Base-by-base conservation (phyloP, 441 rosid genomes). In the Isatis lusitanica region DNA sequence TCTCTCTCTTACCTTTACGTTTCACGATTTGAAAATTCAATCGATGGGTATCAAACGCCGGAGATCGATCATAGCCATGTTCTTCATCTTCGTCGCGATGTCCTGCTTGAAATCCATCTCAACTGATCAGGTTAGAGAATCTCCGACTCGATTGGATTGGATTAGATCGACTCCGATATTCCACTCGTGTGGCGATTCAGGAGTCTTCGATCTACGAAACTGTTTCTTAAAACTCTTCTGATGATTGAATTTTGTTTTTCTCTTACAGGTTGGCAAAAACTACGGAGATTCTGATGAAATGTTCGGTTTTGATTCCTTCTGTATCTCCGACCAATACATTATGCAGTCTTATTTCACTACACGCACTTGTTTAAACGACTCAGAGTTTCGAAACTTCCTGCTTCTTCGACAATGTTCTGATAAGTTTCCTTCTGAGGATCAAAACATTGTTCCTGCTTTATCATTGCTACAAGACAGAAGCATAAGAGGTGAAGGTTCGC, bases 401-500 rank as follows among this genome's bases (percentile, higher is more conserved):
- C 61, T 64, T 57, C 74, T 64, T 55, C 56, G 63, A 1, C 63
- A 82, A 75, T 83, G 76, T 81, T 75, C 76, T 51, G n/a, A 77
- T 5, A 39, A 47, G 67, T 52, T 58, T 76, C 67, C 61, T 56
- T 78, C 76, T 6, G 62, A 74, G 46, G 71, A 81, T 68, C 40
- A 16, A 63, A 61, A 59, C 51, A 42, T 26, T 63, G 66, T 30
- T 77, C 53, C 50, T 56, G 65, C 76, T 40, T 75, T 62, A 61
- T 68, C 79, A 16, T 80, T 84, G 53, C 66, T 83, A 74, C 66
- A 81, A 13, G 18, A 79, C 28, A 89, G 79, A 71, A 47, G 61
- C 71, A 79, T 90, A 68, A 75, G 77, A 6, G 97, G 97, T 48
- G 97, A 94, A 81, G 98, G 97, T 63, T 92, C 92, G 61, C 98